phyloP scores from a whole-genome alignment of 805 yeast genomes.

The Limtongia smithiae region DNA sequence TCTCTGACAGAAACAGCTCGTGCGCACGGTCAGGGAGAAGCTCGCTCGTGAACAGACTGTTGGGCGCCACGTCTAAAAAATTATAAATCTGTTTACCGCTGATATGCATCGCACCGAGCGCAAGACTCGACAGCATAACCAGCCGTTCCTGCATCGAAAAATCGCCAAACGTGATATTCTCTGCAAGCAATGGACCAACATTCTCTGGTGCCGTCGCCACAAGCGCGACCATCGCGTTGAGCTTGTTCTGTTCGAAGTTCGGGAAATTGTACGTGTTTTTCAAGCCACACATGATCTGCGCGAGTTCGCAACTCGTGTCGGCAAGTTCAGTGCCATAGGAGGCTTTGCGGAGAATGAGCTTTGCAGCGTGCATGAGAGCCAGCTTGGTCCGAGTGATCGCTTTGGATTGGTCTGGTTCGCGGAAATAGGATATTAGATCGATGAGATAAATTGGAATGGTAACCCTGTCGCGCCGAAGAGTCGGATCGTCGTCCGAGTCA shows the following conservation, averaged over 20 bases:
- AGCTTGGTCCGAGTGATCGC: constrained; percentile 49
- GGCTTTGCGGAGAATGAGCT: constrained; percentile 63
- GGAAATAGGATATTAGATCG: constrained; percentile 60
- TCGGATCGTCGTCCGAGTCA: constrained; percentile 55
- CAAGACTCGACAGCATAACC: constrained; percentile 60
- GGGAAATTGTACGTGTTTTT: constrained; percentile 54
- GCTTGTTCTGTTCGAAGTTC: constrained; percentile 59
- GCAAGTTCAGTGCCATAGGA: constrained; percentile 56
- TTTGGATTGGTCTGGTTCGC: constrained; percentile 42
- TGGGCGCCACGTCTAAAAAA: not conserved
- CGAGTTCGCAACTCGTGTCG: constrained; percentile 53
- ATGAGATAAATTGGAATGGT: constrained; percentile 64
- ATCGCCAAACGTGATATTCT: constrained; percentile 57
- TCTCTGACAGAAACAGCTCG: constrained; percentile 39
- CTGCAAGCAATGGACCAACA: constrained; percentile 38
- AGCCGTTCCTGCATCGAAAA: constrained; percentile 77
- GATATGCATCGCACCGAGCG: constrained; percentile 70
- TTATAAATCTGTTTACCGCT: constrained; percentile 6
- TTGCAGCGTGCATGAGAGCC: constrained; percentile 53
- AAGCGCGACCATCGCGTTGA: constrained; percentile 64
- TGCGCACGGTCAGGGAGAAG: constrained; percentile 50
- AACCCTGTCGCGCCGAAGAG: constrained; percentile 41
- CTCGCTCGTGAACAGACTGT: constrained; percentile 39
- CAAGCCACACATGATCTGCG: constrained; percentile 51
- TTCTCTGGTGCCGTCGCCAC: constrained; percentile 53